Evolutionary conservation across 169 alveolate genomes (phyloP).

Genomic region (Plasmodium relictum): DNA sequence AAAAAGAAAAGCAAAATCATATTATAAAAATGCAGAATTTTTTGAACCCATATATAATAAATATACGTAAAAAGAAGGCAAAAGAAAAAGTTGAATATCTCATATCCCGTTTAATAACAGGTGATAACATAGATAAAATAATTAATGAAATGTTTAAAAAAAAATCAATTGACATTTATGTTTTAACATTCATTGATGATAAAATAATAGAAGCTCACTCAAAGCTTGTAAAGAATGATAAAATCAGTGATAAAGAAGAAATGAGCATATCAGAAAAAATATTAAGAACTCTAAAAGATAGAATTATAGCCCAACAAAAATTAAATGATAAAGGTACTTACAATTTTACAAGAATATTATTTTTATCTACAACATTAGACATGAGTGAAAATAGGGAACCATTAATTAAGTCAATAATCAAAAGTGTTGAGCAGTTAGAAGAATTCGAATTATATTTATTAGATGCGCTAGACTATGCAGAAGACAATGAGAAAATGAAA

Average conservation of each 20-base stretch:
- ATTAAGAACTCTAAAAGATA: conserved; percentile 51
- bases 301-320: conserved; percentile 74
- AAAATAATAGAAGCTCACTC: conserved; percentile 73
- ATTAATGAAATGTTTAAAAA: conserved; percentile 56
- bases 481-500: conserved; percentile 55
- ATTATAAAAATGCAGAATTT: conserved; percentile 52
- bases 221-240: conserved; percentile 17
- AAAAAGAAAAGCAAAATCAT: conserved; percentile 46
- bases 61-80: conserved; percentile 70
- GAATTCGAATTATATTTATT: conserved; percentile 62
- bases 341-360: conserved; percentile 50
- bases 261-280: conserved; percentile 72
- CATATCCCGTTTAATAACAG: conserved; percentile 45
- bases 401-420: conserved; percentile 43
- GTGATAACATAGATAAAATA: conserved; percentile 42
- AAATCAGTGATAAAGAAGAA: conserved; percentile 4
- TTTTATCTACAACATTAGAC: conserved; percentile 58
- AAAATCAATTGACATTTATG: conserved; percentile 52
- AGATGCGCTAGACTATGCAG: conserved; percentile 73
- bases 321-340: conserved; percentile 66
- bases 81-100: conserved; percentile 68
- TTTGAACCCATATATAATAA: conserved; percentile 61
- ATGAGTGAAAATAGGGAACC: conserved; percentile 45
- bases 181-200: conserved; percentile 71
- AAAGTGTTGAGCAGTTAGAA: conserved; percentile 59